Percentiles rank a stretch among this genome's conserved stretches.
These are phyloP conservation scores for Sugiyamaella castrensis DNA, from an alignment of 1,139 yeast genomes.

Conservation along the genomic window DNA sequence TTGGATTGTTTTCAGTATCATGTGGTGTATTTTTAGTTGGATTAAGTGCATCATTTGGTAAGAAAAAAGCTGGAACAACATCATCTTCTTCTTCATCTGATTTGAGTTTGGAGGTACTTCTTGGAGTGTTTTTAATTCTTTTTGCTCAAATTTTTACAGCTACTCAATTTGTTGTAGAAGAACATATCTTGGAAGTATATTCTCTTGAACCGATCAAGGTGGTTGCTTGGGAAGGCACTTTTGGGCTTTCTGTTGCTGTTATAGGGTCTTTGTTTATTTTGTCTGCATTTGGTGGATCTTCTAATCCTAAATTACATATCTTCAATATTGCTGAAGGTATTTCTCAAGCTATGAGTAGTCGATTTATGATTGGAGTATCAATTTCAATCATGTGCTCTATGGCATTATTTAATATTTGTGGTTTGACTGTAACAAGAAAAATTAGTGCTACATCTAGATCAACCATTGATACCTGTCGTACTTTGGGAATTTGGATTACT, in stretches of 20 bases:
- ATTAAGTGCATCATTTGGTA: slow-evolving; percentile 50
- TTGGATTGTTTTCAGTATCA: slow-evolving; percentile 57
- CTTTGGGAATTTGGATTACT: slow-evolving; percentile 72
- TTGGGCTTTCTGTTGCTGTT: slow-evolving; percentile 53
- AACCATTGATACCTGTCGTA: slow-evolving; percentile 76
- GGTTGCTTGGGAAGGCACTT: slow-evolving; percentile 74
- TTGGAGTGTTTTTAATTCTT: slow-evolving; percentile 60
- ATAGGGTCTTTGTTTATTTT: slow-evolving; percentile 45
- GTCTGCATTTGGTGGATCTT: slow-evolving; percentile 43
- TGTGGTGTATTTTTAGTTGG: slow-evolving; percentile 74
- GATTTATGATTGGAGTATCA: slow-evolving; percentile 51
- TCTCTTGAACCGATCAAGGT: slow-evolving; percentile 60
- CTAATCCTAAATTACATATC: slow-evolving; percentile 45
- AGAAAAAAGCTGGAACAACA: slow-evolving; percentile 20
- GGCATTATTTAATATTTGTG: slow-evolving; percentile 70
- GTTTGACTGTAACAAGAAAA: slow-evolving; percentile 62
- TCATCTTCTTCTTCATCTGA: slow-evolving; percentile 12
- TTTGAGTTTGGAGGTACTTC: slow-evolving; percentile 15
- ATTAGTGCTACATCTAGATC: slow-evolving; percentile 77
- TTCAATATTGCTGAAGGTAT: slow-evolving; percentile 59
- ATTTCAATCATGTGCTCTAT: slow-evolving; percentile 68
- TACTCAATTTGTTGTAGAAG: slow-evolving; percentile 75
- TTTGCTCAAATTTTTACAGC: slow-evolving; percentile 68
- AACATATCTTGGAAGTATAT: slow-evolving; percentile 55
- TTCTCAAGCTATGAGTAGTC: slow-evolving; percentile 45